Evolutionary conservation across 345 rosid genomes (phyloP), one percentile per base, ranked within the genome.

Genomic region (Barbarea vulgaris): DNA sequence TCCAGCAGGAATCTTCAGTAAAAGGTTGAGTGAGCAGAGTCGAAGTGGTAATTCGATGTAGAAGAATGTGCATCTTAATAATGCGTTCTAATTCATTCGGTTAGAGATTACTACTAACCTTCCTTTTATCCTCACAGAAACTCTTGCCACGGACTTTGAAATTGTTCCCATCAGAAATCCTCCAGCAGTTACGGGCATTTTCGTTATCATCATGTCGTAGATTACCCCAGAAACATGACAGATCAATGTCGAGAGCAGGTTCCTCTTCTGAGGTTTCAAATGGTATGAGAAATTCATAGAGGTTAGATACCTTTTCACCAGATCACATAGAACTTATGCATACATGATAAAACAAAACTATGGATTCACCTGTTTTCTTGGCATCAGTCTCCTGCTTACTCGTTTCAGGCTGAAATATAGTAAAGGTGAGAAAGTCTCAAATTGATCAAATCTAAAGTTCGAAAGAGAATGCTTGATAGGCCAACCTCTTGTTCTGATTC

Each of bases 61-160:
- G 44, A 24, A 54, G 22, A 57, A 50, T 50, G 30, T 13, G 22
- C 44, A 78, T 41, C 30, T 58, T 42, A 46, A 11, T 33, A 46
- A 12, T 50, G 17, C 54, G 41, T 74, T n/a, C 0, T 41, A 44
- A 33, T 6, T 54, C 42, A 56, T 21, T 28, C 51, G 36, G 14
- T 41, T 25, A 52, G 17, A 53, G 18, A 18, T 36, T 59, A 68
- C 52, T 51, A 51, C 75, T 36, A 72, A 91, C 99, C 99, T 93
- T 96, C 69, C 91, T 70, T 81, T 93, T 96, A 85, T 93, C 88
- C 21, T 77, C 82, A 84, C 95, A 91, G 81, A 96, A 96, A 70
- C 81, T 83, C 88, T 84, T 88, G 87, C 97, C 88, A 57, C 99
- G 99, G 74, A 96, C 91, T 88, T 91, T 82, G 79, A 96, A 96